Evolutionary conservation across 495 filamentous ascomycete species (phyloP), one percentile per base, ranked within the genome.

Genomic region (Penicillium soppii): DNA sequence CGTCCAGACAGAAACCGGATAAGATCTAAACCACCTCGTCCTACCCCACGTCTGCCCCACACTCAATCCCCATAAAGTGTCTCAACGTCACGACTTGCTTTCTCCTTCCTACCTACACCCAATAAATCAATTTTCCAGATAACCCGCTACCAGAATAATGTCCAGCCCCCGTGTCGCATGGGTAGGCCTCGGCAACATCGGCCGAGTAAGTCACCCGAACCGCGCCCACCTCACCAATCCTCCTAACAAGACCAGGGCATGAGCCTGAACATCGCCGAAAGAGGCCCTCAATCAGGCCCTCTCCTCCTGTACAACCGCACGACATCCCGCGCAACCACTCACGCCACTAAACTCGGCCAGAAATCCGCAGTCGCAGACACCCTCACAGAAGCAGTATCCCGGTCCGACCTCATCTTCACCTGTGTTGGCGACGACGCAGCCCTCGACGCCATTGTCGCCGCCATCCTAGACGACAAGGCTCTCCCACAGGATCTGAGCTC

Each of bases 141-240:
- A 5, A 12, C 19, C 25, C 9, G 5, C 22, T 22, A 49, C 17
- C 17, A 25, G 13, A 41, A 59, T 17, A 27, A 67, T 67, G 60
- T 45, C 58, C 15, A 56, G 45, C 54, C 26, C 20, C 15, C 56
- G 52, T 20, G 61, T 75, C 13, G 75, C 91, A 60, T 96, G 86
- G 85, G 87, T 95, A 47, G 91, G 91, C 43, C 75, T 96, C 46
- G 91, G 91, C 7, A 96, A 96, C 67, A 95, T 96, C 81, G 91
- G 91, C 53, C 77, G 88, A 51, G 90, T 91, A 75, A 74, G 83
- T 74, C 22, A 38, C 30, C n/a, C 37, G 45, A 20, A 10, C 13
- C 16, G 43, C 21, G 41, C 21, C 45, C 32, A 45, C 22, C 25
- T 35, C 12, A 20, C 39, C 61, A 12, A 49, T 25, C 26, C 30